These are phyloP conservation scores for Termitomyces sp. DNA, from an alignment of 768 basidiomycete species.

Conservation along the genomic window DNA sequence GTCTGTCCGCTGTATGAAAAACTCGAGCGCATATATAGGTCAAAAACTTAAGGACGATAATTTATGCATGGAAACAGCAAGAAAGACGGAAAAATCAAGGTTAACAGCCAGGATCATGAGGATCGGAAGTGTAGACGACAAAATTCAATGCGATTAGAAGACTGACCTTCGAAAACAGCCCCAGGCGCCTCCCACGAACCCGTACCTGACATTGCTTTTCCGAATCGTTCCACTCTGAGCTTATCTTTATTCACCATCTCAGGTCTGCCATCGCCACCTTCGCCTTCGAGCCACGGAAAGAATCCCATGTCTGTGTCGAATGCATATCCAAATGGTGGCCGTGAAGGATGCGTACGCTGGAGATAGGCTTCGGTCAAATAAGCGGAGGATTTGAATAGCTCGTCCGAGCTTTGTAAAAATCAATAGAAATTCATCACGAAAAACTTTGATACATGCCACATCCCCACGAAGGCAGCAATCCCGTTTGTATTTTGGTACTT, in stretches of 20 bases:
- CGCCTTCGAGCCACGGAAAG: conserved; percentile 71
- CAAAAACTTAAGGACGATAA: background rate
- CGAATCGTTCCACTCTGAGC: conserved; percentile 61
- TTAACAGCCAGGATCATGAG: background rate
- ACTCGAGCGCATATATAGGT: conserved; percentile 7
- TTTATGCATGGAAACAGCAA: background rate
- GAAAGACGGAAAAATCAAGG: background rate
- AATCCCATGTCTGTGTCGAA: conserved; percentile 47
- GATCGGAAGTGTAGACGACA: background rate
- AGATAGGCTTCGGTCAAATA: conserved; percentile 69
- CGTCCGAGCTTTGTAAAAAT: conserved; percentile 49
- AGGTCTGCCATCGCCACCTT: background rate
- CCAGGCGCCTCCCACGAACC: conserved; percentile 65
- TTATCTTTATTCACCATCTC: conserved; percentile 30
- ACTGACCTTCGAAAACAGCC: conserved; percentile 48
- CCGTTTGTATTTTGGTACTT: conserved; percentile 67
- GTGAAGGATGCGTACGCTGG: conserved; percentile 38
- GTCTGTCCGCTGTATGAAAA: background rate
- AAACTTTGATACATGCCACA: conserved; percentile 41
- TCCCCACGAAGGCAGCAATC: conserved; percentile 62
- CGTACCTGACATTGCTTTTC: conserved; percentile 71
- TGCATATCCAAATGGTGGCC: conserved; percentile 68
- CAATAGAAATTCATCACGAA: background rate
- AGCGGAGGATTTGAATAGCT: conserved; percentile 69
- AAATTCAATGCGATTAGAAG: background rate